Evolutionary conservation across 306 rosid species (phyloP), one percentile per base, ranked within the genome.

Genomic region (Herpetospermum pedunculosum): DNA sequence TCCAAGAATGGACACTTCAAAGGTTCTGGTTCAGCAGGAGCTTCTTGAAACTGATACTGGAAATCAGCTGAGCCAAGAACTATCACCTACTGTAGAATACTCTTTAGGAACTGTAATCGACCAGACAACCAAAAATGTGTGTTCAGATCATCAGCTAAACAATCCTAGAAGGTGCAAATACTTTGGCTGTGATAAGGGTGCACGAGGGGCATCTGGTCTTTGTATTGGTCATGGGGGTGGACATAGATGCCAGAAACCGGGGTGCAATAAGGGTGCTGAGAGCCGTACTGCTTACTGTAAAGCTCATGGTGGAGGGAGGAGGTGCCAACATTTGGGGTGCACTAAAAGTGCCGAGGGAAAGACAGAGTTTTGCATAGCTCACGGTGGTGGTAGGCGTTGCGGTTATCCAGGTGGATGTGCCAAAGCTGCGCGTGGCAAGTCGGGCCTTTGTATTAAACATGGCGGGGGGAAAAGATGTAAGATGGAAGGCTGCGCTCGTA

Each of bases 211-310:
- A 76, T 82, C 99, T 8, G 99, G 99, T 70, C 96, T 94, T 75
- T 94, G 99, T 80, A 94, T 94, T 77, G 97, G 97, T 58, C 99
- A 94, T 75, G 99, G 99, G 47, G 99, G 99, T 69, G 99, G 99
- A 58, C 97, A 91, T 79, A 94, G 99, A 85, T 94, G 99, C 81
- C 96, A 88, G 77, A 94, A 91, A 84, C 95, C 88, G 8, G 97
- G 97, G 53, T 94, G 99, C 88, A 89, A 88, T 87, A 94, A 91
- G 83, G 99, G 99, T 69, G 87, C 99, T 18, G 99, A 94, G 82
- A 89, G 99, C 77, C 91, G 99, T 70, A 91, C 97, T 43, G 99
- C 97, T 59, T 94, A 88, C 71, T 94, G 99, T 75, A 94, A 94
- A 88, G 92, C 97, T 72, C 99, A 94, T 37, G 99, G 99, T 77